Evolutionary conservation across 1,139 yeast species (phyloP), one percentile per base, ranked within the genome.

Genomic region (Candida albicans): DNA sequence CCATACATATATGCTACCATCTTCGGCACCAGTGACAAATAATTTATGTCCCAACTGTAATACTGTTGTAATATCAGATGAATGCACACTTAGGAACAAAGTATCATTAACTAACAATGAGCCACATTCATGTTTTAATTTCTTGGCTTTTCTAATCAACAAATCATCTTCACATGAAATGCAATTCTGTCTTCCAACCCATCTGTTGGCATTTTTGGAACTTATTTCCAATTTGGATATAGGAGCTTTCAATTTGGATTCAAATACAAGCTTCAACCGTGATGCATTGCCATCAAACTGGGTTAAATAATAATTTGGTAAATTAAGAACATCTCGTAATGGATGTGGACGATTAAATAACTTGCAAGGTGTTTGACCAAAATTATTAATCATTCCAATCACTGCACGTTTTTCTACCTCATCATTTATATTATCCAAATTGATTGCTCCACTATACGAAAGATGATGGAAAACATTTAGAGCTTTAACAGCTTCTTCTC

Each of bases 311-410:
- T 58, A 54, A 45, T 65, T 65, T 2, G 77, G 71, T 14, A 65
- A 45, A 45, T 63, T 66, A 35, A 67, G 57, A 0, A 72, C 68
- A 2, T 72, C 78, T 39, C 75, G 72, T 33, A 57, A 50, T 0
- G 85, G 82, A 59, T 88, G 96, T 0, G 89, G 82, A 44, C 71
- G 74, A 8, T 64, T 67, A 54, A 88, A 87, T 10, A 88, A 66
- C 52, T 84, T 87, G 38, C 75, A 58, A 1, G 96, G 96, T 0
- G 96, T 88, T 59, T 88, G 96, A 0, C 96, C 96, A 69, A 88
- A 88, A 60, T 88, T 88, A 57, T 88, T 91, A 38, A 88, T 88
- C 57, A 86, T 85, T 1, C 95, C 91, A 27, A 88, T 84, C 2
- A 84, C 75, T 0, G 95, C 93, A 32, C 82, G 71, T 50, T 84